phyloP scores from a whole-genome alignment of 2,329 filamentous ascomycete genomes.

The Aspergillus flavus region DNA sequence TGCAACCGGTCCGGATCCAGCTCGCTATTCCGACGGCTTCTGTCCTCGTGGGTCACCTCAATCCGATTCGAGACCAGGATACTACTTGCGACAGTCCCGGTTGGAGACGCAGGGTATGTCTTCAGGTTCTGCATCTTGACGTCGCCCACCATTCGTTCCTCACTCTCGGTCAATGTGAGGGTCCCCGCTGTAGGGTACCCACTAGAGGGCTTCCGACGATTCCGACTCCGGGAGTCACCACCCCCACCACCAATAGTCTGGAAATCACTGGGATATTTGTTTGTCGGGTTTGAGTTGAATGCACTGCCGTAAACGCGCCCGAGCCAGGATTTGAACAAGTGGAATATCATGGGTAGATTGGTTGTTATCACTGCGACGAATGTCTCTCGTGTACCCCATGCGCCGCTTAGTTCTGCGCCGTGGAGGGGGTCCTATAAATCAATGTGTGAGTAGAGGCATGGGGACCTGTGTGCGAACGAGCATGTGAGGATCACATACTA shows the following conservation, averaged over 20 bases:
- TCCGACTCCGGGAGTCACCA: slow-evolving; percentile 28
- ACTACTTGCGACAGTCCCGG: slow-evolving; percentile 21
- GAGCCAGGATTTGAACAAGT: slow-evolving; percentile 47
- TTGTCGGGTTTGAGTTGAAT: slow-evolving; percentile 42
- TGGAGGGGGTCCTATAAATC: slow-evolving; percentile 29
- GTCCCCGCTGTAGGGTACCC: slow-evolving; percentile 38
- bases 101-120: slow-evolving; percentile 18
- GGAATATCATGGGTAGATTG: slow-evolving; percentile 43
- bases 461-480: not conserved
- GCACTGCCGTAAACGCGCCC: slow-evolving; percentile 41
- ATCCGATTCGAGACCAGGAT: slow-evolving; percentile 50
- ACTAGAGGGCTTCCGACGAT: slow-evolving; percentile 34
- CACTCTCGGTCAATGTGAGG: slow-evolving; percentile 47
- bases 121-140: slow-evolving; percentile 46
- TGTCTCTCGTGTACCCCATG: slow-evolving; percentile 44
- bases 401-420: slow-evolving; percentile 36
- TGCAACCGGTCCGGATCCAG: not conserved
- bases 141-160: slow-evolving; percentile 50
- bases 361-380: slow-evolving; percentile 43
- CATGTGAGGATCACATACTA: slow-evolving; percentile 24
- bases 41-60: slow-evolving; percentile 34
- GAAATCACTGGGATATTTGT: slow-evolving; percentile 41
- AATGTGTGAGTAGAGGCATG: not conserved
- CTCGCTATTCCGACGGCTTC: not conserved
- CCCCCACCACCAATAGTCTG: slow-evolving; percentile 28